phyloP scores from a whole-genome alignment of 139 green algal species.

The Spirogloea muscicola region DNA sequence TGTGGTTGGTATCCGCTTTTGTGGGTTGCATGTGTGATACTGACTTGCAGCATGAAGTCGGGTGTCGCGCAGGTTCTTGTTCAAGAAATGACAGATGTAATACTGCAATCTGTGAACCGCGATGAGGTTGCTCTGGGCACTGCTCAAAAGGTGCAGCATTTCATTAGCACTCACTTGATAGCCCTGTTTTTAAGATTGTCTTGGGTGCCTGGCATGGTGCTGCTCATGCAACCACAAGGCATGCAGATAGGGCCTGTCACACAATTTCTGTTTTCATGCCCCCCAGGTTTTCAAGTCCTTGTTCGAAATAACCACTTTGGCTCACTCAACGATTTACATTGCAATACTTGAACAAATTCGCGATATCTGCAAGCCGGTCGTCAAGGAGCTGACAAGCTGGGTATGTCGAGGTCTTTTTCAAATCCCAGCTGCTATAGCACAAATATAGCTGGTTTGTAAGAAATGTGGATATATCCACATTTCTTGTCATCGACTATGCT shows the following conservation, averaged over 20 bases:
- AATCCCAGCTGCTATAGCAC: no score
- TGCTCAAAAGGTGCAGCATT: constrained; percentile 50
- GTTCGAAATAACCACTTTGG: constrained; percentile 41
- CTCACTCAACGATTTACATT: constrained; percentile 40
- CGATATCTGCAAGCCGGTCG: constrained; percentile 49
- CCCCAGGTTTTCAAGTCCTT: constrained; percentile 58
- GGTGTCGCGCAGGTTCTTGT: constrained; percentile 18
- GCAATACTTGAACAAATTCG: constrained; percentile 45
- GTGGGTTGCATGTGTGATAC: no score
- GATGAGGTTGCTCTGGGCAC: constrained; percentile 60
- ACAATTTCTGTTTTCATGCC: background rate
- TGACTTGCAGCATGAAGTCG: no score
- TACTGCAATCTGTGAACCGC: constrained; percentile 36
- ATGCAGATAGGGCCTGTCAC: no score
- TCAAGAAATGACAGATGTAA: constrained; percentile 11
- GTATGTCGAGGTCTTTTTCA: no score
- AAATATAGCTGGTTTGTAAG: no score
- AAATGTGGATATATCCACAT: no score
- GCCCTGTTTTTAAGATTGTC: background rate
- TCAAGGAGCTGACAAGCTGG: constrained; percentile 61
- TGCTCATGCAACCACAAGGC: background rate
- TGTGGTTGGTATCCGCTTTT: no score
- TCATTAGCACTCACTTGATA: no score
- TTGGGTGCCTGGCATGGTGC: background rate
- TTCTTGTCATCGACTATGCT: no score